Conservation (phyloP, 768 basidiomycete species). For the Agrocybe chaxingu region DNA sequence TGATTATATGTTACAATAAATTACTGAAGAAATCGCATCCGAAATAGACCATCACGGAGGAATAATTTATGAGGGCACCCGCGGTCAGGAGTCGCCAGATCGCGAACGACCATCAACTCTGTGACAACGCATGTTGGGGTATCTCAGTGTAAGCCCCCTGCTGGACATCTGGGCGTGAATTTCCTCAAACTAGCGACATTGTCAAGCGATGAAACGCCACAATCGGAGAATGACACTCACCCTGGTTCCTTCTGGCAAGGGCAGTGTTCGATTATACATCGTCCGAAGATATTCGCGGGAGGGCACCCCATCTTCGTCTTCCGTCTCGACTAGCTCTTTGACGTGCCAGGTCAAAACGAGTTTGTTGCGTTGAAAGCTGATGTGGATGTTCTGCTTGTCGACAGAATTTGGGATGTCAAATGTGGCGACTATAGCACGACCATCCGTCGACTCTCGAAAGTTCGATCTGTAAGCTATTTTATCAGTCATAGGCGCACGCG, state of each 20-base stretch:
- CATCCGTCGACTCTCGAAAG: conserved; percentile 69
- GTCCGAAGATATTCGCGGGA: conserved; percentile 63
- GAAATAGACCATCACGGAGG: conserved; percentile 9
- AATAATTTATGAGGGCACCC: conserved; percentile 19
- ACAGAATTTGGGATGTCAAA: conserved; percentile 65
- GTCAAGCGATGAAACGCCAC: background rate
- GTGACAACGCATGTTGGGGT: conserved; percentile 56
- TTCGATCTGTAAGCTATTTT: conserved; percentile 44
- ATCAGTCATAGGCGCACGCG: conserved; percentile 11
- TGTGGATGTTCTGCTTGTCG: conserved; percentile 70
- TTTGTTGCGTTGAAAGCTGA: conserved; percentile 63
- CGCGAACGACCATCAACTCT: conserved; percentile 40
- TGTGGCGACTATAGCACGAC: conserved; percentile 64
- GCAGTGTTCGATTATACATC: conserved; percentile 63
- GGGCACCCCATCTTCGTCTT: conserved; percentile 57
- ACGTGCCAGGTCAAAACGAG: conserved; percentile 68
- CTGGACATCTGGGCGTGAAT: conserved; percentile 65
- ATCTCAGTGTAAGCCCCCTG: conserved; percentile 57
- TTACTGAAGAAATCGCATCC: conserved; percentile 7
- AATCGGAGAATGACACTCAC: conserved; percentile 31
- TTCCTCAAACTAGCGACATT: conserved; percentile 59
- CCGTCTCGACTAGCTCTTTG: conserved; percentile 55
- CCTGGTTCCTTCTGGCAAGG: conserved; percentile 71
- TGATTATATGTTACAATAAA: conserved; percentile 5
- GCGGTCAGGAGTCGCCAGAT: conserved; percentile 36